These are phyloP conservation scores for Tylopilus vinaceipallidus DNA, from an alignment of 768 basidiomycete species.

Conservation along the genomic window DNA sequence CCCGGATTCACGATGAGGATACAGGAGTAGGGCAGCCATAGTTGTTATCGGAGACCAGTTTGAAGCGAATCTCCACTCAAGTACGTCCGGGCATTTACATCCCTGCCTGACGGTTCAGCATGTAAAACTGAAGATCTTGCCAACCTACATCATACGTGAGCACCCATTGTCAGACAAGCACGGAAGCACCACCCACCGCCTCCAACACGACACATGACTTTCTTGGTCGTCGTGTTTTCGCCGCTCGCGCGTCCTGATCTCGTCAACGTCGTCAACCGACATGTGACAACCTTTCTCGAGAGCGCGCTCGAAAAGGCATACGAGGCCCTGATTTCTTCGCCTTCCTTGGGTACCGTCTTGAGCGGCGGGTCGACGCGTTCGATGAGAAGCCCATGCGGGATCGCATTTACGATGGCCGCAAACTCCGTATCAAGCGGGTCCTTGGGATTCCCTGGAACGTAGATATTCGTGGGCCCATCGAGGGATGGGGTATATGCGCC, in stretches of 20 bases:
- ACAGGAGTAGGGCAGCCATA: not conserved
- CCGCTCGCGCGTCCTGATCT: slow-evolving; percentile 49
- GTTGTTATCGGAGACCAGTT: not conserved
- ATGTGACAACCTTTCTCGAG: slow-evolving; percentile 72
- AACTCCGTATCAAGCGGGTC: slow-evolving; percentile 87
- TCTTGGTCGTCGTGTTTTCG: slow-evolving; percentile 54
- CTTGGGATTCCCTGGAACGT: slow-evolving; percentile 59
- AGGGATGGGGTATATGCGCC: slow-evolving; percentile 62
- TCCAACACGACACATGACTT: slow-evolving; percentile 90
- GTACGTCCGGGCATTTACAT: slow-evolving; percentile 34
- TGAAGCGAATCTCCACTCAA: too few species aligned
- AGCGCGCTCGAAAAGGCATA: slow-evolving; percentile 78
- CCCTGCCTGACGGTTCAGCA: slow-evolving; percentile 74
- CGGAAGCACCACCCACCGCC: slow-evolving; percentile 55
- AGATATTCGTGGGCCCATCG: slow-evolving; percentile 57
- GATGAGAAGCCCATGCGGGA: slow-evolving; percentile 73
- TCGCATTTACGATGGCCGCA: slow-evolving; percentile 68
- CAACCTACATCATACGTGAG: slow-evolving; percentile 47
- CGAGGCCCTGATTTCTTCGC: slow-evolving; percentile 79
- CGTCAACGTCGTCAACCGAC: slow-evolving; percentile 75
- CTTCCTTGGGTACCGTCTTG: slow-evolving; percentile 59
- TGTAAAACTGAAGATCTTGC: slow-evolving; percentile 77
- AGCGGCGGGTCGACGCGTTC: slow-evolving; percentile 81
- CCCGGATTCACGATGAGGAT: not conserved
- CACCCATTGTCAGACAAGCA: not conserved